A percentile compares a stretch with the other conserved stretches of the same genome.
These are phyloP conservation scores for Coemansia sp. DNA, from an alignment of 371 early-diverging fungal genomes.

Conservation along the genomic window DNA sequence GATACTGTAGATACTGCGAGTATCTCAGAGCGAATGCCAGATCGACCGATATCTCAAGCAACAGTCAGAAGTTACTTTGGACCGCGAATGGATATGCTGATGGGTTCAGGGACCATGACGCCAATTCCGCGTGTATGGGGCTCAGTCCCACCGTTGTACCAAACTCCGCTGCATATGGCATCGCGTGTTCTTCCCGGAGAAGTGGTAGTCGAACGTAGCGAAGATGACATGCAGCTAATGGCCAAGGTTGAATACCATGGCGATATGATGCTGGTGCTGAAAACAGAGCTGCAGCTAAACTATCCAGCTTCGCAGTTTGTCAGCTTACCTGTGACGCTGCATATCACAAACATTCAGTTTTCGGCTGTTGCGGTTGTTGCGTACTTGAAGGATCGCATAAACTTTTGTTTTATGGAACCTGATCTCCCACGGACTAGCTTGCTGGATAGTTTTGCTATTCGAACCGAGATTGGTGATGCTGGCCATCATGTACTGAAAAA, in stretches of 20 bases:
- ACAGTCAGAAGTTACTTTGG: conserved; percentile 23
- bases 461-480: conserved; percentile 87
- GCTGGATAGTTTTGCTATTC: conserved; percentile 50
- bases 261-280: conserved; percentile 77
- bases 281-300: conserved; percentile 85
- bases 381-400: conserved; percentile 76
- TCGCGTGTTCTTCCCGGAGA: conserved; percentile 11
- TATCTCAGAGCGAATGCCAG: not conserved
- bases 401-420: conserved; percentile 85
- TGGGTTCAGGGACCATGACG: conserved; percentile 14
- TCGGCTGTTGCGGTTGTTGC: conserved; percentile 84
- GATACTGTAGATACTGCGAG: conserved; percentile 18
- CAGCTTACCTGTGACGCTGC: conserved; percentile 81
- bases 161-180: not conserved
- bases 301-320: conserved; percentile 90
- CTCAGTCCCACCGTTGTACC: not conserved
- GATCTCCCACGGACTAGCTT: conserved; percentile 51
- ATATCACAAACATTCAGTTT: conserved; percentile 80
- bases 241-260: conserved; percentile 77
- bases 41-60: conserved; percentile 22
- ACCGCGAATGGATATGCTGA: conserved; percentile 10
- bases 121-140: conserved; percentile 15
- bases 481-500: conserved; percentile 89
- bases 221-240: conserved; percentile 76
- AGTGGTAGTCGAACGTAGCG: conserved; percentile 23